Base-by-base conservation (phyloP, 768 basidiomycete species). In the Hypholoma sublateritium region DNA sequence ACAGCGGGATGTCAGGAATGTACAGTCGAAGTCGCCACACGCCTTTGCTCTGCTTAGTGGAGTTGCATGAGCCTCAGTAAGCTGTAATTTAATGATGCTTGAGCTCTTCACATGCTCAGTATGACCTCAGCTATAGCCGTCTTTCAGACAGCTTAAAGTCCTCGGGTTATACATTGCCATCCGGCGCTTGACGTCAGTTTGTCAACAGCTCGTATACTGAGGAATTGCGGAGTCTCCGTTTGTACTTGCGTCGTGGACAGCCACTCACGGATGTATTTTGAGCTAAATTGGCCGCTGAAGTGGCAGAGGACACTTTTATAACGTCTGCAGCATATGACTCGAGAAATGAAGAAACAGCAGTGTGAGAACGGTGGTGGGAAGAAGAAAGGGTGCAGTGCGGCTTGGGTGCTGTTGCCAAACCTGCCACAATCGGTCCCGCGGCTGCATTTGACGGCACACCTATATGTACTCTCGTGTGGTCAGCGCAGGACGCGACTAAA, bases 401-500 rank as follows among this genome's bases (percentile, higher is more conserved):
- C 36, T 22, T 36, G 16, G 32, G 51, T 21, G 36, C 28, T 44
- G 47, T 57, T 48, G 56, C 53, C 44, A 62, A 62, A 54, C 53
- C 56, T 53, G 61, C 57, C 51, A 62, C 56, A 51, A 51, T 49
- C 50, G 58, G 61, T 42, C 58, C 59, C 57, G 51, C 32, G 64
- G 42, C 53, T 36, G 14, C 7, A 13, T 35, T 52, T 52, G 37
- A 52, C 51, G 51, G 51, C 37, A 25, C 61, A 61, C 60, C 69
- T 69, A 69, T 68, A 72, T 71, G 66, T 55, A 65, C 69, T 68
- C 66, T 64, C 67, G 67, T 69, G 62, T 70, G 62, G 75, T 76
- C 75, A 68, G 74, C 76, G 74, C 76, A 64, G 76, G 76, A 77
- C 75, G 76, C 77, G 76, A 76, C 76, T 75, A 61, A 66, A 59